These are phyloP conservation scores for Vitis riparia DNA, from an alignment of 164 flowering plant genomes.

Conservation along the genomic window DNA sequence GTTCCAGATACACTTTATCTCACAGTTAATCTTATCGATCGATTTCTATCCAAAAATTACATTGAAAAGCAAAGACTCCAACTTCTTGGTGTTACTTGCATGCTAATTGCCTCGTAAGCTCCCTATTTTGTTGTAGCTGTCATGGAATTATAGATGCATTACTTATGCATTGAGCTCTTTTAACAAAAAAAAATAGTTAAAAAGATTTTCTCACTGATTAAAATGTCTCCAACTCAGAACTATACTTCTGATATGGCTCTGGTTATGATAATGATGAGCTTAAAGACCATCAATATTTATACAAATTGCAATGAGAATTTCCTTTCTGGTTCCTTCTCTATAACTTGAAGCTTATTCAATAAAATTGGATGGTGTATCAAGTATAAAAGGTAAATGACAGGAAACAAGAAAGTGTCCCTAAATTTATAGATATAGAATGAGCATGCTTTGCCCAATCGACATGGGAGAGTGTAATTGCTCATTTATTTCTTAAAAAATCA, in stretches of 20 bases:
- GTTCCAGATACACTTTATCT: slow-evolving; percentile 95
- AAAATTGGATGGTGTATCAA: background rate
- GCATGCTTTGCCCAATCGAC: too few species aligned
- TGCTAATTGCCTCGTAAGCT: slow-evolving; percentile 98
- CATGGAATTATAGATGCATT: background rate
- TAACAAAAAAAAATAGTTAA: background rate
- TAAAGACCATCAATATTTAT: too few species aligned
- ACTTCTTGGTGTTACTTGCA: slow-evolving; percentile 91
- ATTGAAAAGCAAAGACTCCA: slow-evolving; percentile 84
- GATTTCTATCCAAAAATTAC: slow-evolving; percentile 70
- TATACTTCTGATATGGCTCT: too few species aligned
- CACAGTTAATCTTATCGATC: slow-evolving; percentile 83
- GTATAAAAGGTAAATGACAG: background rate
- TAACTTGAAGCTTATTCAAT: background rate
- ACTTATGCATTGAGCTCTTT: background rate
- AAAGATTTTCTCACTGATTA: background rate
- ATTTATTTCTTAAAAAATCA: background rate
- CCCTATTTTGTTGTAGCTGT: background rate
- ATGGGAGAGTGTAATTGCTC: background rate
- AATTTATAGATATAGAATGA: background rate
- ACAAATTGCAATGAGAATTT: background rate
- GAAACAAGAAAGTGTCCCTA: background rate
- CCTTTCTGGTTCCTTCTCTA: background rate
- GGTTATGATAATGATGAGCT: too few species aligned
- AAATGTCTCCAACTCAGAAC: background rate